Base-by-base conservation (phyloP, 1,284 basidiomycete species). In the Flammula alnicola region DNA sequence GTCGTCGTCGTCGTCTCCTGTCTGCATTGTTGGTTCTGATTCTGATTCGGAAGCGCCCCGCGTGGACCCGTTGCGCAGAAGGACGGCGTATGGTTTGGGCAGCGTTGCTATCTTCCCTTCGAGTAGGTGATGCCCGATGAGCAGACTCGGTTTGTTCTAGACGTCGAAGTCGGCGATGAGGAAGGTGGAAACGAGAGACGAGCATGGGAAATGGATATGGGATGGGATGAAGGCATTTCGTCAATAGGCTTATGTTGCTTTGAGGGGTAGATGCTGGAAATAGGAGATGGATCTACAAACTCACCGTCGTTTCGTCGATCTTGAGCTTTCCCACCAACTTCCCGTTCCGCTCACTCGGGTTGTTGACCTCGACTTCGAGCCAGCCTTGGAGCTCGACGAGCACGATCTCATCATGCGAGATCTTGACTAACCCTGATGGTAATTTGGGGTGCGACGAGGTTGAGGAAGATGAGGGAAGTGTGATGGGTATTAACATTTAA, bases 51-150 rank as follows among this genome's bases (percentile, higher is more conserved):
- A 4, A 17, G 16, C 7, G 14, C 27, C 10, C 19, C 22, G 4
- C 5, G 30, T 26, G 19, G 29, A 25, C 4, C 44, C 45, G 9
- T 54, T 51, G 36, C 78, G 75, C 53, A 76, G 73, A 11, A 91
- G 70, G 39, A 94, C 79, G 1, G 86, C 93, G 36, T 91, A 77
- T 0, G 92, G 91, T 63, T 90, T 93, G 0, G 85, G 68, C 8
- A 97, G 76, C 33, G 74, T 79, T 29, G 84, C 79, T 48, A 96
- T 77, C 63, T 91, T 93, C 39, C 94, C 94, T 64, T 97, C 94
- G 1, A 97, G 81, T 12, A 93, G 74, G 63, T 97, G 91, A 67
- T 95, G 87, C 5, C 93, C 93, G 49, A 97, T 88, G 53, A 80
- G 73, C 4, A 97, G 75, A 0, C 86, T 91, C 0, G 91, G 85